Percentiles rank a stretch among this genome's conserved stretches.
phyloP scores from a whole-genome alignment of 371 early-diverging fungal genomes.

The Zancudomyces culisetae region DNA sequence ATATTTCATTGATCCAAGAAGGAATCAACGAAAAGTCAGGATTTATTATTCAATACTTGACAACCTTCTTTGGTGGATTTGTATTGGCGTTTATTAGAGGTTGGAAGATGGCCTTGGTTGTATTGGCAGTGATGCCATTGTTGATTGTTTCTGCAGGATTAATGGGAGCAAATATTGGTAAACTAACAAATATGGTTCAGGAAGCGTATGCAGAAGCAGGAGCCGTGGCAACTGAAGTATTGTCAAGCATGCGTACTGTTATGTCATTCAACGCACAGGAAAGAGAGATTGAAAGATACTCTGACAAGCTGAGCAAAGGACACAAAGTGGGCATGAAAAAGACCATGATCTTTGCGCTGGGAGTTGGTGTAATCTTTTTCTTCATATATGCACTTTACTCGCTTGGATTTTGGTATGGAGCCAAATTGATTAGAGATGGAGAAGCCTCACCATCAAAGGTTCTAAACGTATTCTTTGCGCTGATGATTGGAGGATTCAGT shows the following conservation, averaged over 20 bases:
- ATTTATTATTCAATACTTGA: constrained; percentile 36
- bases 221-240: constrained; percentile 64
- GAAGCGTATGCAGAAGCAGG: constrained; percentile 55
- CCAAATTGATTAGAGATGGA: constrained; percentile 28
- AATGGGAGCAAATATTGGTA: constrained; percentile 49
- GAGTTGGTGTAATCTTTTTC: constrained; percentile 41
- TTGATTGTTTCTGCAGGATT: constrained; percentile 30
- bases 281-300: constrained; percentile 43
- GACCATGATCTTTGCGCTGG: constrained; percentile 38
- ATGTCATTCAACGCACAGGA: constrained; percentile 61
- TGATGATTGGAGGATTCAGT: constrained; percentile 40
- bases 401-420: constrained; percentile 66
- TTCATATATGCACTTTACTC: constrained; percentile 43
- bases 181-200: constrained; percentile 24
- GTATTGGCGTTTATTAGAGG: constrained; percentile 67
- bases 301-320: constrained; percentile 30
- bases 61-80: constrained; percentile 70
- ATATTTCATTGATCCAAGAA: constrained; percentile 63
- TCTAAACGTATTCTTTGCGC: constrained; percentile 46
- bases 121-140: constrained; percentile 47
- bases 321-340: constrained; percentile 30
- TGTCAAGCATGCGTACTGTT: constrained; percentile 73
- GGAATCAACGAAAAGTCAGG: constrained; percentile 77
- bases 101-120: constrained; percentile 71
- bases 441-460: constrained; percentile 29